Evolutionary conservation across 371 early-diverging fungal genomes (phyloP).

Genomic region (Scutellospora calospora): DNA sequence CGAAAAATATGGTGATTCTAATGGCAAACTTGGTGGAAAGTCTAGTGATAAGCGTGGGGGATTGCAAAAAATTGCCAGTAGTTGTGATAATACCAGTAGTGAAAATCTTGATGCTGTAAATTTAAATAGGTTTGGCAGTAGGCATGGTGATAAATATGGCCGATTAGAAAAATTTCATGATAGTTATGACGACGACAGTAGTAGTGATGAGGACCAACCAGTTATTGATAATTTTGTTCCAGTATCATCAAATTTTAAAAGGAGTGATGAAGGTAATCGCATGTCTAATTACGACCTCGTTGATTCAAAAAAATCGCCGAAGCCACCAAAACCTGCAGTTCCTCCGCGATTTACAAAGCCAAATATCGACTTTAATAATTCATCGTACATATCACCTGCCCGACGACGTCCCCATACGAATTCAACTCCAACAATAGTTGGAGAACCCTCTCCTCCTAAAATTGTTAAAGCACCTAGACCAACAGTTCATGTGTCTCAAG

Average conservation of each 20-base stretch:
- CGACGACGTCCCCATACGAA: not conserved
- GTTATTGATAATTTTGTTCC: not conserved
- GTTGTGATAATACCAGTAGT: constrained; percentile 20
- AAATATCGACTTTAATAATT: not conserved
- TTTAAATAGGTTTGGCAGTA: not conserved
- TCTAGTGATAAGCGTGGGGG: not conserved
- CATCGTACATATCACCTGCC: constrained; percentile 10
- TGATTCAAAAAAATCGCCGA: not conserved
- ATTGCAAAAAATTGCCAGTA: constrained; percentile 19
- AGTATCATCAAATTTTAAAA: not conserved
- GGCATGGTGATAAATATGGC: not conserved
- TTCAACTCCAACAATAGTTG: not conserved
- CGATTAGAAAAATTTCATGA: constrained; percentile 4
- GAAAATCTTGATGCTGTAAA: constrained; percentile 5
- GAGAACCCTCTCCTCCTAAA: not conserved
- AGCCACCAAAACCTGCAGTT: not conserved
- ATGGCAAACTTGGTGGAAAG: not conserved
- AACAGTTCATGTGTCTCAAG: constrained; percentile 23
- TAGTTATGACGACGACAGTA: constrained; percentile 2
- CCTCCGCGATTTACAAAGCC: not conserved
- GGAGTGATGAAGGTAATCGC: not conserved
- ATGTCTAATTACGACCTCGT: not conserved
- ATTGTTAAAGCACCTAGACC: constrained; percentile 29
- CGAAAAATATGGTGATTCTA: constrained; percentile 6
- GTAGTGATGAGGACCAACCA: not conserved